These are phyloP conservation scores for Kluyveromyces nonfermentans DNA, from an alignment of 805 yeast species.

Conservation along the genomic window DNA sequence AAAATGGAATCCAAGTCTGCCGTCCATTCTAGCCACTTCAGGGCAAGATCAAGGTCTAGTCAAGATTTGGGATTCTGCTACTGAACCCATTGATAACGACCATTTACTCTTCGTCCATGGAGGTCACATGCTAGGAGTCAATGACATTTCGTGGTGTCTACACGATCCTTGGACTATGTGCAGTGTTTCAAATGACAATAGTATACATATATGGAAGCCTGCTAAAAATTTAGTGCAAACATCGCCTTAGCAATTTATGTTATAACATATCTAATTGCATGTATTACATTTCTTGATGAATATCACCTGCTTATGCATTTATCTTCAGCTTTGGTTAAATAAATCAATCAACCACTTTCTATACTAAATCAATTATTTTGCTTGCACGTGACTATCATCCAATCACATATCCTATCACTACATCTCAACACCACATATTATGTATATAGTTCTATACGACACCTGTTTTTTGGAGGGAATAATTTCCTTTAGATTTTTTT, in stretches of 20 bases:
- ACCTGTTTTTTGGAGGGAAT: background rate
- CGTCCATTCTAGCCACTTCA: slow-evolving; percentile 51
- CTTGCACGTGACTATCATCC: background rate
- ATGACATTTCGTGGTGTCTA: slow-evolving; percentile 76
- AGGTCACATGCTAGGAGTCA: slow-evolving; percentile 83
- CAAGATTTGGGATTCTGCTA: slow-evolving; percentile 48
- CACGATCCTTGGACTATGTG: slow-evolving; percentile 62
- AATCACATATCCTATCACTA: background rate
- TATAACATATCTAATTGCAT: background rate
- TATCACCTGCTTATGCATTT: too few species aligned
- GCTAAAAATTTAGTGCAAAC: slow-evolving; percentile 26
- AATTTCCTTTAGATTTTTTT: background rate
- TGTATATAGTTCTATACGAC: background rate
- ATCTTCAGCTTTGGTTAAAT: too few species aligned
- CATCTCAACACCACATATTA: background rate
- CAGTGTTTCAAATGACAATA: slow-evolving; percentile 76
- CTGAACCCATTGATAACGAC: slow-evolving; percentile 14
- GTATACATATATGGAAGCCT: slow-evolving; percentile 83
- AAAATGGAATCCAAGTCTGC: slow-evolving; percentile 60
- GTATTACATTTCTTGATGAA: background rate
- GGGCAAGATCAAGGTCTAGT: slow-evolving; percentile 58
- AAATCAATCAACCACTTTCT: background rate
- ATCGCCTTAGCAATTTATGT: background rate
- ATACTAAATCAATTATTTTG: background rate
- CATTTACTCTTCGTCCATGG: slow-evolving; percentile 56